Base-by-base conservation (phyloP, 805 yeast genomes). In the Cyberlindnera maritima region DNA sequence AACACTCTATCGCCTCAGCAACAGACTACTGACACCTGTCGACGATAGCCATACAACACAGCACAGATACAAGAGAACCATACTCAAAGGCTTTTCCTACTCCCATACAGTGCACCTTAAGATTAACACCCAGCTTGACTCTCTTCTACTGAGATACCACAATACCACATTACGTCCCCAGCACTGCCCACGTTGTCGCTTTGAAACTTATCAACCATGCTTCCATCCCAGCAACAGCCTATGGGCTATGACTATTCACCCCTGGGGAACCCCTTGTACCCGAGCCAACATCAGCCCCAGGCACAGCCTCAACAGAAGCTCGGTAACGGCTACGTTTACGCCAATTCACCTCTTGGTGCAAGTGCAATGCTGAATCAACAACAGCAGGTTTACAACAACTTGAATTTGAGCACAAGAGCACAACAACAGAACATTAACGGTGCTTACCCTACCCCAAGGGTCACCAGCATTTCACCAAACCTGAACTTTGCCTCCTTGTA, bases 401-500 rank as follows among this genome's bases (percentile, higher is more conserved):
- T 58, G 38, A 57, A 54, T 41, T 36, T 58, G 39, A 55, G 60
- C 23, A 53, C 52, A 3, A 49, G 59, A 28, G 39, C 47, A 21
- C 47, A 36, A 34, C 15, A 36, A 25, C 46, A 43, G 44, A 36
- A 21, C 31, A 25, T 36, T 26, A 40, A n/a, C 9, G 47, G 47
- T 4, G 37, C 35, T 15, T 56, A 53, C 34, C 60, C 58, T 17
- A 53, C 58, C 2, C 60, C 60, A 46, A 50, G 60, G 20, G 48
- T 29, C 25, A 34, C 47, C 13, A 45, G 29, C 28, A 18, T 47
- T 14, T 56, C 63, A 1, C 64, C 63, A 41, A 41, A 48, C 17
- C 23, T 59, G 45, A 59, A 54, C 46, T 59, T 60, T 49, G 49
- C 58, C 14, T 55, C 75, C 14, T 63, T 73, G 51, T 77, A 75